These are phyloP conservation scores for Botrytis medusae DNA, from an alignment of 2,329 filamentous ascomycete genomes.

Conservation along the genomic window DNA sequence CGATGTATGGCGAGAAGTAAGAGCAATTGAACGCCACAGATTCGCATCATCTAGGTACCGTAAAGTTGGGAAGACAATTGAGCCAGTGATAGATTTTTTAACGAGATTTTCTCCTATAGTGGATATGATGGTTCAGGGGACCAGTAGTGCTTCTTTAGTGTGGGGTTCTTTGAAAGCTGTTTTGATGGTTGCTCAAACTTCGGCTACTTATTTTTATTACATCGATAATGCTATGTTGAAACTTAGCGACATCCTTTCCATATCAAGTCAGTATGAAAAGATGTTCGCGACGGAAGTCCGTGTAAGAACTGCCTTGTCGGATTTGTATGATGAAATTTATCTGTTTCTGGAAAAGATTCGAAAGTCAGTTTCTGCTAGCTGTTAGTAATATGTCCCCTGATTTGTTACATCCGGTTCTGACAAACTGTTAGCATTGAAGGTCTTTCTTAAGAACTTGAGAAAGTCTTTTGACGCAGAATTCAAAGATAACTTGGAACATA, in stretches of 20 bases:
- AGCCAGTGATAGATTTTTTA: conserved; percentile 18
- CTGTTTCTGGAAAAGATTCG: conserved; percentile 16
- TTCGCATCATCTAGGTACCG: conserved; percentile 18
- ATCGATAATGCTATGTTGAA: conserved; percentile 17
- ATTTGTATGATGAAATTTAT: conserved; percentile 21
- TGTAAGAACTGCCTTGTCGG: not conserved
- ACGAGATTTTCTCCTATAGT: conserved; percentile 14
- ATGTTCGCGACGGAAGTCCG: conserved; percentile 19
- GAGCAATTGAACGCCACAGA: conserved; percentile 17
- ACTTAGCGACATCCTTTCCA: conserved; percentile 16
- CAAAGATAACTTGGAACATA: conserved; percentile 16
- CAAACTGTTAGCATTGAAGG: not conserved
- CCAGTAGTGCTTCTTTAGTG: conserved; percentile 10
- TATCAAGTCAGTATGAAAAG: conserved; percentile 16
- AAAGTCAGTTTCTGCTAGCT: conserved; percentile 8
- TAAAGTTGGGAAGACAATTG: conserved; percentile 18
- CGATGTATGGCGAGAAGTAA: conserved; percentile 21
- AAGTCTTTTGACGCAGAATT: conserved; percentile 18
- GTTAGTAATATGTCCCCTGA: not conserved
- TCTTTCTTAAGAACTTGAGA: conserved; percentile 15
- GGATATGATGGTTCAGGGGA: conserved; percentile 22
- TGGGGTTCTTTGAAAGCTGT: conserved; percentile 20
- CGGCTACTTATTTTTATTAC: conserved; percentile 15
- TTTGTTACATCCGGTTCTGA: not conserved
- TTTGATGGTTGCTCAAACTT: conserved; percentile 22